A percentile compares a stretch with the other conserved stretches of the same genome.
phyloP scores from a whole-genome alignment of 345 rosid genomes.

The Bretschneidera sinensis region DNA sequence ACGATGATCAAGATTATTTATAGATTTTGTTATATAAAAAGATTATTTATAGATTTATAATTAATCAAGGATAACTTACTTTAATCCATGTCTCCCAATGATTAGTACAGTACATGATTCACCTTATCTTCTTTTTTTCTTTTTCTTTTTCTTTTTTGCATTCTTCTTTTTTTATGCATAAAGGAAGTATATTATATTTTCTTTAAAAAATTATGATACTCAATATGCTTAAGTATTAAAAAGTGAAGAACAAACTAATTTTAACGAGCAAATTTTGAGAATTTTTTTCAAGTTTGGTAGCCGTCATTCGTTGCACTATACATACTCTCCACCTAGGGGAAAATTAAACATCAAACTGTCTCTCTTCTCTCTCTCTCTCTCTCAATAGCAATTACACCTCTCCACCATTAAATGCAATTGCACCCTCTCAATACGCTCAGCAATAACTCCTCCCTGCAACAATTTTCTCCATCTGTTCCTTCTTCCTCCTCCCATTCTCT shows the following conservation, averaged over 20 bases:
- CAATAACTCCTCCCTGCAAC: slow-evolving; percentile 56
- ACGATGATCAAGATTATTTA: background rate
- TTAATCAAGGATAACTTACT: too few relatives aligned
- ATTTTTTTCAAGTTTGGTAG: slow-evolving; percentile 45
- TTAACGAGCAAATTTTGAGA: slow-evolving; percentile 2
- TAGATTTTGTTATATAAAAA: too few relatives aligned
- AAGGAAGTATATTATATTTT: too few relatives aligned
- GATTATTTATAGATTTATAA: too few relatives aligned
- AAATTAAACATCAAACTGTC: slow-evolving; percentile 16
- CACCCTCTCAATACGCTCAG: slow-evolving; percentile 69
- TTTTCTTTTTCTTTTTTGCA: too few relatives aligned
- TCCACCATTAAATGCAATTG: slow-evolving; percentile 68
- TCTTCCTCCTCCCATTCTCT: slow-evolving; percentile 5
- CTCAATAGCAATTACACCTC: slow-evolving; percentile 36
- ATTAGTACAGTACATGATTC: too few relatives aligned
- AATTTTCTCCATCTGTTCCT: slow-evolving; percentile 27
- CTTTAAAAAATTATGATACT: too few relatives aligned
- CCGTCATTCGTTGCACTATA: slow-evolving; percentile 42
- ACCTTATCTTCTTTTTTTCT: too few relatives aligned
- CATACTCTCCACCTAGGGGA: background rate
- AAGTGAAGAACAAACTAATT: background rate
- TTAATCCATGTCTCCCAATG: too few relatives aligned
- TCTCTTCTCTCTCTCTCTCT: slow-evolving; percentile 10
- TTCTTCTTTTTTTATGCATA: too few relatives aligned
- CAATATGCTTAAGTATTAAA: too few relatives aligned